phyloP scores from a whole-genome alignment of 305 asterid genomes.

The Ilex paraguariensis region DNA sequence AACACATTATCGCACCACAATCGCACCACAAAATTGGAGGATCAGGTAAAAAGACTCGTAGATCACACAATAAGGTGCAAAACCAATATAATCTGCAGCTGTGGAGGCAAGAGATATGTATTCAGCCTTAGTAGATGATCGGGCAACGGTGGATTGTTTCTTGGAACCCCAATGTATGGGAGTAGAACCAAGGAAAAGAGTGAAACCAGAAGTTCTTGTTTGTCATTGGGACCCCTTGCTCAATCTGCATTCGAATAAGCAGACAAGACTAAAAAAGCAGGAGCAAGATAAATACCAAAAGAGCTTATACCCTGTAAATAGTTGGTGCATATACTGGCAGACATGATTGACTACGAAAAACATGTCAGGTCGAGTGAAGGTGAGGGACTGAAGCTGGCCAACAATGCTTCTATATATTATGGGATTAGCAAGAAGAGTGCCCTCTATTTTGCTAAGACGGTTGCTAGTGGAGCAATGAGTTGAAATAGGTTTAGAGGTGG shows the following conservation, averaged over 20 bases:
- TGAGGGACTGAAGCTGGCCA: not conserved
- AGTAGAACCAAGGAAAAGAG: not conserved
- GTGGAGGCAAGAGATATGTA: not conserved
- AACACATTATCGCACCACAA: not conserved
- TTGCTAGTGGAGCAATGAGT: not conserved
- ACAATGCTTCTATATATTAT: not conserved
- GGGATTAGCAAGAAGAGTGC: not conserved
- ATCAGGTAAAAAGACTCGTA: not conserved
- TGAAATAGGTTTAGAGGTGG: not conserved
- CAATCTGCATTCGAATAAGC: not conserved
- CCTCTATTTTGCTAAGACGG: no score
- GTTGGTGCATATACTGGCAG: no score
- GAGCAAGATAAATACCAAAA: no score
- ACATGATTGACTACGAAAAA: no score
- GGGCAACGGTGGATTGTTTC: not conserved
- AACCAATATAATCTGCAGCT: not conserved
- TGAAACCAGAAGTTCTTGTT: not conserved
- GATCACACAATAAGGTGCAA: not conserved
- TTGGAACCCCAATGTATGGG: not conserved
- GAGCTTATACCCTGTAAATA: no score
- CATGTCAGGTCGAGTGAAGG: not conserved
- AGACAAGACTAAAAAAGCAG: no score
- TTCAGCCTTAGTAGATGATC: not conserved
- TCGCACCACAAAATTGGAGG: not conserved
- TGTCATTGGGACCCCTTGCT: not conserved